Evolutionary conservation across 371 early-diverging fungal species (phyloP), one percentile per base, ranked within the genome.

Genomic region (Mucor sp.): DNA sequence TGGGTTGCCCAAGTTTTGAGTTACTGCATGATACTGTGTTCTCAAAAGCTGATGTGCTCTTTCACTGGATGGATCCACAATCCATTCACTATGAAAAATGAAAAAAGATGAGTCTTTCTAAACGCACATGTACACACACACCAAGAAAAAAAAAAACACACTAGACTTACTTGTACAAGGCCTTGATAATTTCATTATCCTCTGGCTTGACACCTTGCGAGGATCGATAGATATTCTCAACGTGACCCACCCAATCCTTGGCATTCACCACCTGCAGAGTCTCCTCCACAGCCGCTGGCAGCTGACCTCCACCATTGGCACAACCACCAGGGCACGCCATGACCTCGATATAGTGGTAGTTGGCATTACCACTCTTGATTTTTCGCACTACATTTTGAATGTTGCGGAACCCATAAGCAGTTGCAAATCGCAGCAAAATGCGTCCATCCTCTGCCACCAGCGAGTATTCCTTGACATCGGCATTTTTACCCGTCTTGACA

Each of bases 241-340:
- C 86, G 25, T 74, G 66, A 8, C 59, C 66, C 14, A 91, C 75
- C 91, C 90, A 89, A 32, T 85, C 88, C 58, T 86, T 89, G n/a
- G 76, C 78, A 59, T 87, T 88, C 35, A 85, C 74, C 25, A 82
- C 60, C 28, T 80, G 69, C 8, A n/a, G n/a, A n/a, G n/a, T 76
- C 68, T 0, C 60, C 47, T 70, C 74, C 48, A 70, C 78, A 25
- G 81, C 70, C 48, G 85, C 79, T n/a, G 76, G 68, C 0, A 73
- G 60, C 71, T 97, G 96, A 6, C 97, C 97, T 30, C 96, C 97
- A 11, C 97, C 97, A 72, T 95, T 95, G 63, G 93, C 90, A 80
- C 97, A 97, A 7, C 89, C 86, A 43, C 93, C 95, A 48, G 97
- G 97, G 75, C 97, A 97, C 8, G 97, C 97, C 96, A 95, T 95